A percentile compares a stretch with the other conserved stretches of the same genome.
Conservation (phyloP, 1,284 basidiomycete species). For the Irpex sp. region DNA sequence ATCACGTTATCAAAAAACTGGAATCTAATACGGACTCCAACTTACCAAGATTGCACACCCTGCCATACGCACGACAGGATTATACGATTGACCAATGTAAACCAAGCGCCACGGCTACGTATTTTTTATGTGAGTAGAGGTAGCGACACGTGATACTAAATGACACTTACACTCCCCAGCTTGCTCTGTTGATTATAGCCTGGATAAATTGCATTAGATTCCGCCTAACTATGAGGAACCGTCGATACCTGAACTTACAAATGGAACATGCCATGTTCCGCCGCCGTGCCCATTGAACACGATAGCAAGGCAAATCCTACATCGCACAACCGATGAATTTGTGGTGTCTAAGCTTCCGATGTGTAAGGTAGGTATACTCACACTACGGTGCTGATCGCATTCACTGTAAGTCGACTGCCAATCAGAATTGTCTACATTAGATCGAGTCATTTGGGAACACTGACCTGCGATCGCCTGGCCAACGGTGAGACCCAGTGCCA, state of each 20-base stretch:
- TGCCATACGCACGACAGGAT: slow-evolving; percentile 41
- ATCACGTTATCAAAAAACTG: not conserved
- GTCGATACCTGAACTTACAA: slow-evolving; percentile 25
- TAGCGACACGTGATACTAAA: too few relatives aligned
- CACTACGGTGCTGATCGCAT: slow-evolving; percentile 23
- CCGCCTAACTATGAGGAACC: not conserved
- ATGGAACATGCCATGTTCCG: slow-evolving; percentile 40
- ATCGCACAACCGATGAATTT: too few relatives aligned
- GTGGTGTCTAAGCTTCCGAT: not conserved
- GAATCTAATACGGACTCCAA: not conserved
- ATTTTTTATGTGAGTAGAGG: not conserved
- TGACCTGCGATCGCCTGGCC: slow-evolving; percentile 36
- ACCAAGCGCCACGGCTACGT: slow-evolving; percentile 35
- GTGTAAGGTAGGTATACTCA: slow-evolving; percentile 1
- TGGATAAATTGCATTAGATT: slow-evolving; percentile 6
- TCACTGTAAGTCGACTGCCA: slow-evolving; percentile 9
- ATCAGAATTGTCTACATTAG: too few relatives aligned
- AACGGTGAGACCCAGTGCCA: slow-evolving; percentile 37
- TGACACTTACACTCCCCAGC: slow-evolving; percentile 36
- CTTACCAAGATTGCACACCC: slow-evolving; percentile 29
- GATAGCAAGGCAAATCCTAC: slow-evolving; percentile 33
- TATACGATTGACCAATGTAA: slow-evolving; percentile 34
- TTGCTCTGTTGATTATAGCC: slow-evolving; percentile 35
- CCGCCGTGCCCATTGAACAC: slow-evolving; percentile 37
- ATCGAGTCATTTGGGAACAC: not conserved